A percentile compares a stretch with the other conserved stretches of the same genome.
These are phyloP conservation scores for Ogataea trehalophila DNA, from an alignment of 805 yeast genomes.

Conservation along the genomic window DNA sequence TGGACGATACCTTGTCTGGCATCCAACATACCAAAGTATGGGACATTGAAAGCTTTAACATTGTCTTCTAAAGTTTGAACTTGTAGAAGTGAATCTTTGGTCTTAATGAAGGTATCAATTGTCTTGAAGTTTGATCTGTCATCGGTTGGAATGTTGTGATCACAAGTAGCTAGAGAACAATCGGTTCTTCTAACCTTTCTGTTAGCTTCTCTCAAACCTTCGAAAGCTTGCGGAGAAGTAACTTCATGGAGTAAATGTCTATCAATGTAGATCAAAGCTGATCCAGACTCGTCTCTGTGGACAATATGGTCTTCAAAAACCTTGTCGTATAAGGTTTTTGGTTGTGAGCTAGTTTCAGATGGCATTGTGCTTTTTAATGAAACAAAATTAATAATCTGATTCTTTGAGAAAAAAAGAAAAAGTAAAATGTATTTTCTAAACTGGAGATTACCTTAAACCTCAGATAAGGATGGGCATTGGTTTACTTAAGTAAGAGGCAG, in stretches of 20 bases:
- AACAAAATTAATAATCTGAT: no score
- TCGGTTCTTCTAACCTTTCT: constrained; percentile 87
- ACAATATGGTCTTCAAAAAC: constrained; percentile 94
- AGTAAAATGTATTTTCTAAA: no score
- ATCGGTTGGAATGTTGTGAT: constrained; percentile 94
- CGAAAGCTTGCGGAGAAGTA: constrained; percentile 98
- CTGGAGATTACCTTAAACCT: no score
- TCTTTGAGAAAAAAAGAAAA: no score
- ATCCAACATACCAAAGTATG: constrained; percentile 93
- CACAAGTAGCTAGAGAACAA: constrained; percentile 92
- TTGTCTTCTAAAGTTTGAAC: constrained; percentile 89
- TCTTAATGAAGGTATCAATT: constrained; percentile 76
- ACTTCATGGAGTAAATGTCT: constrained; percentile 98
- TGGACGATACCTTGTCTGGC: constrained; percentile 97
- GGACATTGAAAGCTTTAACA: constrained; percentile 82
- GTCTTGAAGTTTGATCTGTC: constrained; percentile 75
- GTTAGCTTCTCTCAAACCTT: constrained; percentile 84
- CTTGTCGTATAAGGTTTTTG: constrained; percentile 88
- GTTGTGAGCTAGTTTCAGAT: constrained; percentile 33
- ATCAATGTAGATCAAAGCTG: constrained; percentile 85
- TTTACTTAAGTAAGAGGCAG: no score
- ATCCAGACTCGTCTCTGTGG: constrained; percentile 82
- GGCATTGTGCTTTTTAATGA: constrained; percentile 21
- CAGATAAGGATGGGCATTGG: no score
- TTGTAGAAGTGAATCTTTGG: constrained; percentile 88